These are phyloP conservation scores for Solanum hybrid DNA, from an alignment of 305 asterid genomes.

Conservation along the genomic window DNA sequence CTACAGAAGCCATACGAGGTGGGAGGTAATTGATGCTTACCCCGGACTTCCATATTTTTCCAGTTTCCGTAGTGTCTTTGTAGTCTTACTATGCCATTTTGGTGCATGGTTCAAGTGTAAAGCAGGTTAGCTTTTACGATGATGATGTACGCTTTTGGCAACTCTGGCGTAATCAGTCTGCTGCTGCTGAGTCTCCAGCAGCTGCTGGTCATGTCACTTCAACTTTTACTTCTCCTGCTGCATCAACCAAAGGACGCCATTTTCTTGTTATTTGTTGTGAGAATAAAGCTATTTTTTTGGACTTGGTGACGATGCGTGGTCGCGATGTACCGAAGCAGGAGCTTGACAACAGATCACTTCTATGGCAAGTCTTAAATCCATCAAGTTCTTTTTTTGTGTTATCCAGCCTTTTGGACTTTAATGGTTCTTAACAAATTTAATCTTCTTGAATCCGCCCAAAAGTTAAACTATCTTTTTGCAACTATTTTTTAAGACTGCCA, in stretches of 20 bases:
- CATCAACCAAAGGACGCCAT: conserved; percentile 95
- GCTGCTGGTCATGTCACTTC: conserved; percentile 80
- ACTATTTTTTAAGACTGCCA: neutral
- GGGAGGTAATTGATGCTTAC: conserved; percentile 62
- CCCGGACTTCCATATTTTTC: neutral
- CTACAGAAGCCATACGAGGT: conserved; percentile 95
- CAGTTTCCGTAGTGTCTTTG: neutral
- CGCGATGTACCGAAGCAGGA: conserved; percentile 99
- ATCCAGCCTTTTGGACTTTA: neutral
- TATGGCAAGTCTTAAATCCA: conserved; percentile 51
- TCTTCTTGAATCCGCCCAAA: neutral
- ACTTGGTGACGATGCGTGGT: conserved; percentile 98
- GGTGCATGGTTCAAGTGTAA: conserved; percentile 67
- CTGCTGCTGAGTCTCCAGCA: conserved; percentile 92
- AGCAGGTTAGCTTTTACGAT: conserved; percentile 96
- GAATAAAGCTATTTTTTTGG: conserved; percentile 93
- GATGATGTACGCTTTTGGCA: conserved; percentile 98
- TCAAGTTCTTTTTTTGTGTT: neutral
- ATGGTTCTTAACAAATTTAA: neutral
- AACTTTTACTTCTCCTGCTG: conserved; percentile 78
- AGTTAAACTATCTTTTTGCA: neutral
- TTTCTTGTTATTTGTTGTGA: conserved; percentile 97
- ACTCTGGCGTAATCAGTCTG: conserved; percentile 78
- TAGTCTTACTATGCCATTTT: conserved; percentile 28
- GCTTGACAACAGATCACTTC: conserved; percentile 87